Evolutionary conservation across 2,329 filamentous ascomycete species (phyloP), one percentile per base, ranked within the genome.

Genomic region (Diaporthe sp.): DNA sequence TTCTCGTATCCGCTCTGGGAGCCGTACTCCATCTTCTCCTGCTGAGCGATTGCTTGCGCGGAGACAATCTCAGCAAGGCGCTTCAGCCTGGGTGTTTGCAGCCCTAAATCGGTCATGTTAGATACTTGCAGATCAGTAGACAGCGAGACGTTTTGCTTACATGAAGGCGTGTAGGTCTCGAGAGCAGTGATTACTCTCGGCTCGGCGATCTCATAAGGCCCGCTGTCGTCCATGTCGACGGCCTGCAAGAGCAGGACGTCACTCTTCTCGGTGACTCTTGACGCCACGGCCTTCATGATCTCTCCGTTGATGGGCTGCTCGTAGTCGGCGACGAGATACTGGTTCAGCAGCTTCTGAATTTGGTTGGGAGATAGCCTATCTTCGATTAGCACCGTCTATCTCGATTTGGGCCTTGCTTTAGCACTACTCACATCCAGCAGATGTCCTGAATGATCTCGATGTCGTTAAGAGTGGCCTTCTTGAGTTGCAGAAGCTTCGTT

Each of bases 361-460:
- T 99, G 97, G 86, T 98, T 98, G 71, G 97, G 97, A 1, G 96
- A 98, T 72, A 99, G 91, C 94, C 94, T 97, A 19, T 12, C 17
- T 13, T 10, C 10, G 8, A 53, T 79, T 44, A 79, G 75, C 44
- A 58, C 25, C 3, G 65, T 22, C 13, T 1, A n/a, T 39, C 39
- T 42, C 25, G 5, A n/a, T 5, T 25, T 22, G 37, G 9, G n/a
- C n/a, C 13, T 25, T 13, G 39, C 28, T 70, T 62, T 1, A 58
- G 91, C 3, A 42, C 34, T 34, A 55, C 94, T 92, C 87, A 97
- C 96, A 98, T 98, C 96, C 96, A 98, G 90, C 97, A 99, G 81
- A 99, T 99, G 84, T 99, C 97, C 87, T 99, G 97, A 82, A 99
- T 99, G 81, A 99, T 99, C 86, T 99, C 97, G 81, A 99, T 99